These are phyloP conservation scores for Auriscalpium orientale DNA, from an alignment of 768 basidiomycete genomes.

Conservation along the genomic window DNA sequence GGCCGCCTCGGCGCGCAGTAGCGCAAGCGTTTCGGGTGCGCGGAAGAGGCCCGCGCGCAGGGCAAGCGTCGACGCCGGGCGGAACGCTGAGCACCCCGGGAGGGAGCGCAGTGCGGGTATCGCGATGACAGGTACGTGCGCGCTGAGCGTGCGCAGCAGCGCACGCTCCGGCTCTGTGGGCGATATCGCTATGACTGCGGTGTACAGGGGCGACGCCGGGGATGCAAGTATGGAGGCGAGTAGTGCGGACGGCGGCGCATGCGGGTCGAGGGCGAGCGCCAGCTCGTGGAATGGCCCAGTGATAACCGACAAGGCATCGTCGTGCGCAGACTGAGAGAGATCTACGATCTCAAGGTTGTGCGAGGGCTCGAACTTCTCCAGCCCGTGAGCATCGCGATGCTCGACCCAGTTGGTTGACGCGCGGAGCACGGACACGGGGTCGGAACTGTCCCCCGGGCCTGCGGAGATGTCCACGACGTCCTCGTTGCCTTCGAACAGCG, in stretches of 20 bases:
- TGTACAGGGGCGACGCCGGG: constrained; percentile 50
- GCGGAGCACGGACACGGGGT: constrained; percentile 19
- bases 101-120: constrained; percentile 28
- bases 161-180: constrained; percentile 34
- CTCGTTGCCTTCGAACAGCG: constrained; percentile 58
- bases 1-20: constrained; percentile 54
- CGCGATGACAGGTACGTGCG: constrained; percentile 51
- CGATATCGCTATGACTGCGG: constrained; percentile 48
- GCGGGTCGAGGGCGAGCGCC: constrained; percentile 45
- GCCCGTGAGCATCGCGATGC: constrained; percentile 53
- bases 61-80: constrained; percentile 41
- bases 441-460: constrained; percentile 41
- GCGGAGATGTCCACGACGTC: constrained; percentile 55
- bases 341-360: constrained; percentile 58
- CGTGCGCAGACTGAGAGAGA: constrained; percentile 31
- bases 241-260: constrained; percentile 41
- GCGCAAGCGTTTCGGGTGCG: constrained; percentile 50
- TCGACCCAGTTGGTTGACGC: constrained; percentile 73
- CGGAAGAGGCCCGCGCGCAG: constrained; percentile 57
- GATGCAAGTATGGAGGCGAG: constrained; percentile 51
- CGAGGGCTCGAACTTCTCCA: constrained; percentile 58
- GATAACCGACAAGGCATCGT: constrained; percentile 41
- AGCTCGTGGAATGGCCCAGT: constrained; percentile 51
- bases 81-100: constrained; percentile 42
- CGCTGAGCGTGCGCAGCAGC: constrained; percentile 41